phyloP scores from a whole-genome alignment of 2,329 filamentous ascomycete species.

The Stagonosporopsis rhizophila region DNA sequence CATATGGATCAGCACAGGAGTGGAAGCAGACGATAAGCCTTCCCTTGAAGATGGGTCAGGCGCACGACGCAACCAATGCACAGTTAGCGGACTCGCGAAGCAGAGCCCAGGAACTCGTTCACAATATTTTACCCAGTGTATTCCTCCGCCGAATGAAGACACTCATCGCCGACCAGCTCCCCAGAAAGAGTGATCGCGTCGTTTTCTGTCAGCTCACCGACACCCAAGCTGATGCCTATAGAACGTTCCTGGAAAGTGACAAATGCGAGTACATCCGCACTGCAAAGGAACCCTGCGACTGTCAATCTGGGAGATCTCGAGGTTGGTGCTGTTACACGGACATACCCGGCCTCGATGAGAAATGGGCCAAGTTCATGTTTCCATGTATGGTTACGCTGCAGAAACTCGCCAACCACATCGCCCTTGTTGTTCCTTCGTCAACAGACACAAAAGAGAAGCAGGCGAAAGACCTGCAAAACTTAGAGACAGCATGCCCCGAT shows the following conservation, averaged over 20 bases:
- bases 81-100: conserved; percentile 82
- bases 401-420: conserved; percentile 92
- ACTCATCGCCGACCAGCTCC: conserved; percentile 88
- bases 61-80: conserved; percentile 84
- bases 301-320: conserved; percentile 70
- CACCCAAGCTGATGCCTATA: conserved; percentile 81
- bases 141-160: conserved; percentile 94
- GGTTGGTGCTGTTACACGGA: conserved; percentile 80
- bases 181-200: conserved; percentile 91
- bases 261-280: conserved; percentile 72
- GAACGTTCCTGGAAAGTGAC: conserved; percentile 77
- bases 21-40: conserved; percentile 82
- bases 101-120: conserved; percentile 82
- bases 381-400: conserved; percentile 82
- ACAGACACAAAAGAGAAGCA: conserved; percentile 75
- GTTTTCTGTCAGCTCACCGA: conserved; percentile 93
- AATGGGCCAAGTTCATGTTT: conserved; percentile 82
- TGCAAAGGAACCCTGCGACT: conserved; percentile 73
- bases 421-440: conserved; percentile 75
- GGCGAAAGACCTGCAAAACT: conserved; percentile 74
- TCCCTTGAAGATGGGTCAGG: conserved; percentile 86
- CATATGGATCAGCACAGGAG: conserved; percentile 69
- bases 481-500: conserved; percentile 77
- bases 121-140: conserved; percentile 86
- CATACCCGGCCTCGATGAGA: conserved; percentile 62